phyloP scores from a whole-genome alignment of 1,139 yeast species.

The Debaryomycetaceae sp. region DNA sequence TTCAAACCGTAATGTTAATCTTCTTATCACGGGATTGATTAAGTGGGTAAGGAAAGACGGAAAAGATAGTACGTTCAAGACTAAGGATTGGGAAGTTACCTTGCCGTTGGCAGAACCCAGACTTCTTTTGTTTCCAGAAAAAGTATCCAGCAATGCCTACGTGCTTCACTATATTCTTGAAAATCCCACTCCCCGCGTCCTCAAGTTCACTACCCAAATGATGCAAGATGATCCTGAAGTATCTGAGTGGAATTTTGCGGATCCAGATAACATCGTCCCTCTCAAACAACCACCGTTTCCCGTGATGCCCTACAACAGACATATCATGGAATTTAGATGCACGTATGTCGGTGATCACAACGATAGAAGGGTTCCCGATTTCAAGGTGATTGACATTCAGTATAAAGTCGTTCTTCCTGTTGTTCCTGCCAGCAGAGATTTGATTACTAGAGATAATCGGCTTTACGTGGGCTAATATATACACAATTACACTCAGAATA shows the following conservation, averaged over 20 bases:
- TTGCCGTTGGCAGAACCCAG: slow-evolving; percentile 71
- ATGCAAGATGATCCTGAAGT: slow-evolving; percentile 14
- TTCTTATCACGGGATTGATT: slow-evolving; percentile 23
- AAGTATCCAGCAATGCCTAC: slow-evolving; percentile 12
- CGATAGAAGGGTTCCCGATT: slow-evolving; percentile 46
- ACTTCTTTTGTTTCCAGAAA: slow-evolving; percentile 39
- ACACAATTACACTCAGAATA: background rate
- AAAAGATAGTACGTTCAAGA: slow-evolving; percentile 21
- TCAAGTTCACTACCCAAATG: slow-evolving; percentile 56
- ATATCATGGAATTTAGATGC: slow-evolving; percentile 37
- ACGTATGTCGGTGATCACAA: slow-evolving; percentile 16
- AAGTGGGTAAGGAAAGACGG: slow-evolving; percentile 32
- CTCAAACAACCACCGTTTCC: slow-evolving; percentile 37
- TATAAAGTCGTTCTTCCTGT: slow-evolving; percentile 60
- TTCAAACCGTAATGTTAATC: slow-evolving; percentile 37
- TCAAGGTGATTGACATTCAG: slow-evolving; percentile 61
- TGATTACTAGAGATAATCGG: background rate
- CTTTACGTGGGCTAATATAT: background rate
- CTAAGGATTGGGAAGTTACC: slow-evolving; percentile 45
- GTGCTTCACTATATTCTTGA: slow-evolving; percentile 55
- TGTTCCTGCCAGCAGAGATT: background rate
- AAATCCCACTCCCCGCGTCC: slow-evolving; percentile 68
- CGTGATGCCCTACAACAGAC: slow-evolving; percentile 60
- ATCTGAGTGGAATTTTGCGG: slow-evolving; percentile 29
- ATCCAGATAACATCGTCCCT: slow-evolving; percentile 24